A percentile compares a stretch with the other conserved stretches of the same genome.
Conservation (phyloP, 2,329 filamentous ascomycete species). For the Dothistroma pini region DNA sequence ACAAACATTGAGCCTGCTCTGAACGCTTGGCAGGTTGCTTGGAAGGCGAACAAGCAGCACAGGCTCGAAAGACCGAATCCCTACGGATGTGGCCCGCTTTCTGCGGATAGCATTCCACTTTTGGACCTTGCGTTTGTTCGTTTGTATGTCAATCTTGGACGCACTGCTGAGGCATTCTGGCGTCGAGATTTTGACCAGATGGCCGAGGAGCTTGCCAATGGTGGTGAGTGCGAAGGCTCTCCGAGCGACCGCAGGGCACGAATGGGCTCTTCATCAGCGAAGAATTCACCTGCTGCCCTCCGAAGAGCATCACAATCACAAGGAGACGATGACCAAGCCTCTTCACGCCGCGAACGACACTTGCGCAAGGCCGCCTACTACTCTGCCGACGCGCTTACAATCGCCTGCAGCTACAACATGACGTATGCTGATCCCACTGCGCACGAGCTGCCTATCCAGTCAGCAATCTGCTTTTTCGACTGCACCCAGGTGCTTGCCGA, state of each 20-base stretch:
- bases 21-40: constrained; percentile 90
- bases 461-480: constrained; percentile 88
- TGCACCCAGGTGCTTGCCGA: constrained; percentile 91
- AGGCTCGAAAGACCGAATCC: constrained; percentile 81
- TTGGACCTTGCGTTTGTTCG: constrained; percentile 89
- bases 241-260: constrained; percentile 8
- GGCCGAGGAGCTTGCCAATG: constrained; percentile 78
- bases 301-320: constrained; percentile 25
- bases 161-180: constrained; percentile 92
- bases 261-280: constrained; percentile 5
- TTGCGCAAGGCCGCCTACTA: constrained; percentile 93
- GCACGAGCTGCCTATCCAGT: constrained; percentile 82
- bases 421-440: constrained; percentile 81
- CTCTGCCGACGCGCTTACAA: constrained; percentile 83
- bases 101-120: constrained; percentile 85
- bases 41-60: constrained; percentile 81
- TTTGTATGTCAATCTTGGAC: constrained; percentile 87
- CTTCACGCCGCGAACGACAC: constrained; percentile 76
- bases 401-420: constrained; percentile 80
- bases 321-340: constrained; percentile 31
- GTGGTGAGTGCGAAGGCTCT: constrained; percentile 54
- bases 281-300: constrained; percentile 15
- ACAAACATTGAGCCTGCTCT: constrained; percentile 90
- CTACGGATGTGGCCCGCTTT: constrained; percentile 74
- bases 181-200: constrained; percentile 89